phyloP scores from a whole-genome alignment of 805 yeast species.

The Brettanomyces anomalus region DNA sequence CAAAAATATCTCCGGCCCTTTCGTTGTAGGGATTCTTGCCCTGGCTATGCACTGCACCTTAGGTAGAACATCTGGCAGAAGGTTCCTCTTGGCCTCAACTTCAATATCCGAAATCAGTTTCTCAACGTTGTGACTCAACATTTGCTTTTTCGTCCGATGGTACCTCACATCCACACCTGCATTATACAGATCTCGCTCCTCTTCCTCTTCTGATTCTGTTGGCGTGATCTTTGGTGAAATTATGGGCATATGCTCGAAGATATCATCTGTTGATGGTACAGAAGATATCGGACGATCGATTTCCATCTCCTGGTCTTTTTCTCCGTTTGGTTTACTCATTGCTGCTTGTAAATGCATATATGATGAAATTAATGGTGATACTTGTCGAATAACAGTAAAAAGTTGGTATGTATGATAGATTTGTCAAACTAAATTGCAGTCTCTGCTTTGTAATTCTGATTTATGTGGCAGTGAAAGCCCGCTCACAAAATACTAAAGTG shows the following conservation, averaged over 20 bases:
- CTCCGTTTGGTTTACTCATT: too few species aligned
- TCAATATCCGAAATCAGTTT: slow-evolving; percentile 8
- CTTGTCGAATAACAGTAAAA: too few species aligned
- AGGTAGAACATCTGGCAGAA: slow-evolving; percentile 54
- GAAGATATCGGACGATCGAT: not conserved
- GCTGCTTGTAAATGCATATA: too few species aligned
- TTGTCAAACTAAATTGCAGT: too few species aligned
- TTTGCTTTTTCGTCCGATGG: not conserved
- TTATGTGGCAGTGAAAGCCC: too few species aligned
- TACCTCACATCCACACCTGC: not conserved
- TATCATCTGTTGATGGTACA: slow-evolving; percentile 7
- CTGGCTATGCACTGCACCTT: slow-evolving; percentile 80
- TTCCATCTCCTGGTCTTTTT: too few species aligned
- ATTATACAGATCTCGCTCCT: slow-evolving; percentile 2
- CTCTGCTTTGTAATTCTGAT: too few species aligned
- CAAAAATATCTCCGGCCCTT: slow-evolving; percentile 87
- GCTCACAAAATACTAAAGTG: too few species aligned
- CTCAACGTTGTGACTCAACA: slow-evolving; percentile 3
- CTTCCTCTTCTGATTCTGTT: slow-evolving; percentile 6
- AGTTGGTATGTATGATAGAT: too few species aligned
- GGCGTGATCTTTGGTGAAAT: slow-evolving; percentile 34
- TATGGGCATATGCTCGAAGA: slow-evolving; percentile 29
- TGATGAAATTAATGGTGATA: too few species aligned
- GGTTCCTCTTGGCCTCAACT: slow-evolving; percentile 24
- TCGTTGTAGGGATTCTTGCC: slow-evolving; percentile 93